phyloP scores from a whole-genome alignment of 169 alveolate species.

The Plasmodium inui region DNA sequence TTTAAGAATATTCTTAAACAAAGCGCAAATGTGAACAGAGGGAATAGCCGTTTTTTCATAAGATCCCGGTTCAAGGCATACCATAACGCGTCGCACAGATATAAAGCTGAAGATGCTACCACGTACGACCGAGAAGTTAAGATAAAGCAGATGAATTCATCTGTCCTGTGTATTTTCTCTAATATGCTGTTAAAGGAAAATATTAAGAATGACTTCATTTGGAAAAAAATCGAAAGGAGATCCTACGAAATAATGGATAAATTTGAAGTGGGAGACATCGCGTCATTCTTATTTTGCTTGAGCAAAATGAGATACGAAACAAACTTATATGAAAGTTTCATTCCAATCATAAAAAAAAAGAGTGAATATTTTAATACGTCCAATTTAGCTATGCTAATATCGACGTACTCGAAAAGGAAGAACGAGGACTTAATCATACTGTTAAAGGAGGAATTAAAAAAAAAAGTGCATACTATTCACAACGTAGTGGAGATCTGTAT shows the following conservation, averaged over 20 bases:
- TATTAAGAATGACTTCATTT: conserved; percentile 45
- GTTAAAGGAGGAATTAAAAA: conserved; percentile 73
- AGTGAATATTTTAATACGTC: conserved; percentile 70
- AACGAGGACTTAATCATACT: conserved; percentile 39
- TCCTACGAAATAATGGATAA: conserved; percentile 67
- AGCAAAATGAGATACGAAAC: conserved; percentile 72
- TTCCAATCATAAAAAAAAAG: conserved; percentile 61
- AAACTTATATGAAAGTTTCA: conserved; percentile 66
- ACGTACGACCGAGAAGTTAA: conserved; percentile 29
- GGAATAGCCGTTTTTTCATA: conserved; percentile 9
- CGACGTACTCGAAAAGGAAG: conserved; percentile 63
- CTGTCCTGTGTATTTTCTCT: conserved; percentile 74
- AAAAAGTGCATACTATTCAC: conserved; percentile 48
- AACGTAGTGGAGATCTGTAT: conserved; percentile 70
- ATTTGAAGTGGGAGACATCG: conserved; percentile 61
- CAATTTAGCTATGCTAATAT: conserved; percentile 73
- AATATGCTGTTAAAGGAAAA: conserved; percentile 72
- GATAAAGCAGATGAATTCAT: conserved; percentile 65
- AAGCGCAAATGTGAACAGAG: conserved; percentile 21
- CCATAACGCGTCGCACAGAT: conserved; percentile 13
- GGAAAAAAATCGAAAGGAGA: conserved; percentile 65
- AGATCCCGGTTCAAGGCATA: conserved; percentile 14
- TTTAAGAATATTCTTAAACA: conserved; percentile 33
- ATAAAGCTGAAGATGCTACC: conserved; percentile 24
- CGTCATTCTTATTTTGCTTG: conserved; percentile 74